Base-by-base conservation (phyloP, 2,329 filamentous ascomycete species). In the Coniochaeta ligniaria region DNA sequence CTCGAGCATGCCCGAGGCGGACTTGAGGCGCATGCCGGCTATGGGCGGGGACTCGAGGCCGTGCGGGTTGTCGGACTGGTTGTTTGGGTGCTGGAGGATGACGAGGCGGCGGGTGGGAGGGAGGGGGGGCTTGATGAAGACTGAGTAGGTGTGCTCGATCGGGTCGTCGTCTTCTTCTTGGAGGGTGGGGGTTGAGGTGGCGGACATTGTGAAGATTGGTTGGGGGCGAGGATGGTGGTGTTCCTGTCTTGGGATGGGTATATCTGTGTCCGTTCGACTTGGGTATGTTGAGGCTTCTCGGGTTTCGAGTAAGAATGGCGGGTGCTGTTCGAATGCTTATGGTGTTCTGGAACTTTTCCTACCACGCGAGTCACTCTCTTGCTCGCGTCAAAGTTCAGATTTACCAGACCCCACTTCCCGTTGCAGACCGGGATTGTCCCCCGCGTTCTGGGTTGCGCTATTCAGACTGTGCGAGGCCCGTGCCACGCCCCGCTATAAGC, bases 11-110 rank as follows among this genome's bases (percentile, higher is more conserved):
- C 93, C 93, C 0, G 90, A 85, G 60, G 83, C 78, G 16, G 88
- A 83, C 78, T 98, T 99, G 72, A 96, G 78, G 66, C 94, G 91
- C 68, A 98, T 79, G 67, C 89, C 86, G 17, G 84, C 78, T 12
- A 94, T 90, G 24, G 84, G 80, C 60, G 83, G 83, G 74, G 90
- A 89, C 6, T 84, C 80, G 59, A 72, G 66, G 59, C 71, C 73
- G 55, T 75, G 69, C 12, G 75, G 70, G 64, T 88, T 82, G 45
- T 83, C 79, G 61, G 85, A 79, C 43, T 81, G 80, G 64, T 91
- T 89, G 75, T 93, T 93, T 28, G 93, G 89, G 74, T 96, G 96
- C 77, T 98, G 93, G 54, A 99, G 84, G 64, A 98, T 84, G 68
- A 94, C 88, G 62, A 92, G 84, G 66, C 88, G 83, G 62, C 85